Evolutionary conservation across 768 basidiomycete species (phyloP), one percentile per base, ranked within the genome.

Genomic region (Leccinum aurantiacum): DNA sequence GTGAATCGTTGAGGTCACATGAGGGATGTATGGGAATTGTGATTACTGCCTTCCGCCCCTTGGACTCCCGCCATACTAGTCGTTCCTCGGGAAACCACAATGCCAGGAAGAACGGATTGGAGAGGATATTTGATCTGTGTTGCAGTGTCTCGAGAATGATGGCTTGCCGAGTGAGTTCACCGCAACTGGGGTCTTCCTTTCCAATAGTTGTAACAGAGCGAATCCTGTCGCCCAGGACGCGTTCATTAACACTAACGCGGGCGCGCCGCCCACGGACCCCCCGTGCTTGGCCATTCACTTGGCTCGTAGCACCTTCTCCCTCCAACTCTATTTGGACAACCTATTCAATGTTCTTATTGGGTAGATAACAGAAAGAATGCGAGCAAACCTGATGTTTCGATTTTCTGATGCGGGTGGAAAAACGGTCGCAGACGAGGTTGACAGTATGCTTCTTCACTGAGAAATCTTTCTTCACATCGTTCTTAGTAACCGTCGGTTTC

Each of bases 101-200:
- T 10, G 60, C 57, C 6, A 27, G 64, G 31, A 76, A 70, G 48
- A 74, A 73, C 0, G 69, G 67, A 24, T 65, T 62, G 3, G 61
- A 57, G 15, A 69, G 22, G 35, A 76, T 62, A 1, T 47, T 58
- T 0, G 63, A 50, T 7, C 0, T 17, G 4, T 49, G 10, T 29
- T 73, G 71, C 10, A 78, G 35, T 0, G 63, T 56, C 8, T 27
- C 1, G 46, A 71, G 69, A 13, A 77, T 59, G 47, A 73, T 38
- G 5, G n/a, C 52, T 15, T 64, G 61, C 6, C 75, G 71, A 19
- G 17, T 3, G 2, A 60, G 49, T 56, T 90, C 87, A 3, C 88
- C 87, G 15, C 63, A 74, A 1, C 87, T 90, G 0, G 79, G 81
- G 25, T 74, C 75, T 54, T 81, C 85, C 29, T 77, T 80, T 3